Conservation (phyloP, 495 filamentous ascomycete genomes). For the Hyaloscypha variabilis region DNA sequence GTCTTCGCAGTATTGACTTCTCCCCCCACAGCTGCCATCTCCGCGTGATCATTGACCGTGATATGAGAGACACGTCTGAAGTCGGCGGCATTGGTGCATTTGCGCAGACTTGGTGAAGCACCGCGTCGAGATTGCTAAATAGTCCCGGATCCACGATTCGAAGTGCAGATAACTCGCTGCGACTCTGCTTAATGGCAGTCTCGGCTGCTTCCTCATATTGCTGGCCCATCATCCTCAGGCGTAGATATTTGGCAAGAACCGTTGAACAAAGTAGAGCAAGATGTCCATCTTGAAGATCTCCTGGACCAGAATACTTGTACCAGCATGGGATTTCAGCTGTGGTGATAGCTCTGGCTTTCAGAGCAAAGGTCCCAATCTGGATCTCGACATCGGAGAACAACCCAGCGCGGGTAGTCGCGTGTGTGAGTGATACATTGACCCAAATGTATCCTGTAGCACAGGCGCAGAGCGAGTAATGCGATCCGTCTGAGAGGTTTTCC, state of each 20-base stretch:
- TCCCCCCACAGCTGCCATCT: conserved; percentile 28
- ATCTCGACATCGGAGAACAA: conserved; percentile 19
- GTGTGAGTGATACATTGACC: conserved; percentile 11
- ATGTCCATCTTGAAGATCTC: background rate
- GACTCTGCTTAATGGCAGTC: conserved; percentile 18
- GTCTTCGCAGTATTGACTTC: conserved; percentile 13
- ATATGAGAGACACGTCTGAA: conserved; percentile 28
- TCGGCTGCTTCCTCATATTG: conserved; percentile 29
- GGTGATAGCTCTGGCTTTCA: conserved; percentile 26
- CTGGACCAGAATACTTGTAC: conserved; percentile 3
- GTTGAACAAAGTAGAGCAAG: conserved; percentile 22
- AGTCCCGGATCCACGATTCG: conserved; percentile 5
- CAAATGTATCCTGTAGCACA: conserved; percentile 32
- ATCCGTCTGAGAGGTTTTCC: conserved; percentile 16
- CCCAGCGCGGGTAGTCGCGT: background rate
- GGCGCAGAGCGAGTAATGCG: conserved; percentile 22
- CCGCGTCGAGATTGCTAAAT: conserved; percentile 10
- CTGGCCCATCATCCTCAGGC: conserved; percentile 21
- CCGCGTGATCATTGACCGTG: conserved; percentile 27
- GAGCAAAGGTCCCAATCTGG: conserved; percentile 27
- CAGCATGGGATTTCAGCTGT: conserved; percentile 23
- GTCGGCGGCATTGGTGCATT: conserved; percentile 29
- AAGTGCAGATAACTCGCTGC: conserved; percentile 14
- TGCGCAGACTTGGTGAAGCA: conserved; percentile 22
- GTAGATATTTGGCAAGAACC: conserved; percentile 30